Percentiles rank a stretch among this genome's conserved stretches.
Evolutionary conservation across 768 basidiomycete species (phyloP).

Genomic region (Auricularia cornea): DNA sequence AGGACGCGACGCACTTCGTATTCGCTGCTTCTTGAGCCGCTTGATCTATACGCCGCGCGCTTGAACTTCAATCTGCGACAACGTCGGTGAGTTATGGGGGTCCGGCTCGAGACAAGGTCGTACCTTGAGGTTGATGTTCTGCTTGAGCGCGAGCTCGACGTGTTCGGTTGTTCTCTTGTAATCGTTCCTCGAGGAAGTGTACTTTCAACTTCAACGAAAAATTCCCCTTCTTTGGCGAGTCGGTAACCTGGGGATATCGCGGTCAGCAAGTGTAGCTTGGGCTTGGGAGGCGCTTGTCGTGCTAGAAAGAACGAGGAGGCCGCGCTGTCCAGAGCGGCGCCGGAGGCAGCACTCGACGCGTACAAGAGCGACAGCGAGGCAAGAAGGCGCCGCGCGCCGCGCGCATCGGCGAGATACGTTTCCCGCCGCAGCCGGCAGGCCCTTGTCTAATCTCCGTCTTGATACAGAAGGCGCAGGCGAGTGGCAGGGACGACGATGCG

Average conservation of each 20-base stretch:
- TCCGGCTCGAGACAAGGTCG: slow-evolving; percentile 53
- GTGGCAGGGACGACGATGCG: too few relatives aligned
- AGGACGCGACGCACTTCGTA: slow-evolving; percentile 39
- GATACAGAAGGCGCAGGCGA: too few relatives aligned
- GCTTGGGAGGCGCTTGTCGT: too few relatives aligned
- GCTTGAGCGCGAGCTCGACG: slow-evolving; percentile 83
- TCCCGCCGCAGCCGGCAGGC: too few relatives aligned
- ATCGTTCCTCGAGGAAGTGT: slow-evolving; percentile 88
- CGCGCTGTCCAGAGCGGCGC: too few relatives aligned
- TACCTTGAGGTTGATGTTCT: slow-evolving; percentile 81
- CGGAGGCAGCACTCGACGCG: too few relatives aligned
- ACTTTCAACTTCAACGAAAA: slow-evolving; percentile 94
- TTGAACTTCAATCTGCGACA: slow-evolving; percentile 61
- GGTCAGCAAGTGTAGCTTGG: too few relatives aligned
- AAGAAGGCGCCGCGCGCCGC: too few relatives aligned
- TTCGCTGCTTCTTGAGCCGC: slow-evolving; percentile 85
- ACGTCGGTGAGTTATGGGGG: slow-evolving; percentile 83
- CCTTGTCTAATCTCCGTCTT: too few relatives aligned
- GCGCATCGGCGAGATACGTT: too few relatives aligned
- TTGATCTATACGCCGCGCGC: slow-evolving; percentile 86
- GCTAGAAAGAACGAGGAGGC: too few relatives aligned
- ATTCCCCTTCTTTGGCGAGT: slow-evolving; percentile 93
- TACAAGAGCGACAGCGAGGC: too few relatives aligned
- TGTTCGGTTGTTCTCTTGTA: slow-evolving; percentile 83
- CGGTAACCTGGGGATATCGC: slow-evolving; percentile 92